Evolutionary conservation across 164 flowering plant species (phyloP).

Genomic region (Vitis rupestris): DNA sequence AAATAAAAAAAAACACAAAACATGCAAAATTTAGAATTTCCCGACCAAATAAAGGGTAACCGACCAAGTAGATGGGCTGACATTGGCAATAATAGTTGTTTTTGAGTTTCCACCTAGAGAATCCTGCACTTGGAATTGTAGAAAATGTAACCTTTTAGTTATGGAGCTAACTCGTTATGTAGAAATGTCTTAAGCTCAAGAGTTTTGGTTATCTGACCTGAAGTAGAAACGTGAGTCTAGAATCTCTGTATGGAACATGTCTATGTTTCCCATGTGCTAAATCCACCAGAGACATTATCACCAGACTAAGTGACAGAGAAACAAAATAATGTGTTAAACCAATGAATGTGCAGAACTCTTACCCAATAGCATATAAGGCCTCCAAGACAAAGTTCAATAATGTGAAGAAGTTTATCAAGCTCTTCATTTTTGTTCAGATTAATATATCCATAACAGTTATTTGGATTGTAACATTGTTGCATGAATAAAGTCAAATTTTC

Average conservation of each 20-base stretch:
- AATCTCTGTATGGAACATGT: constrained; percentile 91
- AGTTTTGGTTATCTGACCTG: constrained; percentile 46
- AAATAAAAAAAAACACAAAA: background rate
- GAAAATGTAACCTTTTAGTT: background rate
- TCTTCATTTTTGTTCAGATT: background rate
- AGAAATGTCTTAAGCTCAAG: constrained; percentile 1
- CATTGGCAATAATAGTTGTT: constrained; percentile 82
- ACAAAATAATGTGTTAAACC: background rate
- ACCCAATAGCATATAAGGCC: background rate
- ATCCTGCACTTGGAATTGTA: constrained; percentile 52
- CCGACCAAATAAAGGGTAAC: constrained; percentile 5
- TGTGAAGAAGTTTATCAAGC: background rate
- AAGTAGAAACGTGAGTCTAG: constrained; percentile 91
- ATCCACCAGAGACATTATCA: constrained; percentile 87
- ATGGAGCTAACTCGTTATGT: background rate
- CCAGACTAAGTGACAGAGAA: constrained; percentile 45
- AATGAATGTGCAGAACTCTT: background rate
- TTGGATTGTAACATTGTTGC: background rate
- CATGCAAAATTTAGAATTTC: background rate
- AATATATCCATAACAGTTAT: background rate
- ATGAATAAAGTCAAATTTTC: background rate
- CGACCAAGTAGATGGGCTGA: constrained; percentile 85
- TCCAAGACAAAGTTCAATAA: background rate
- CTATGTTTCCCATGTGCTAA: constrained; percentile 88
- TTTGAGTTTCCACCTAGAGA: constrained; percentile 94